Base-by-base conservation (phyloP, 2,329 filamentous ascomycete species). In the Colletotrichum salicis region DNA sequence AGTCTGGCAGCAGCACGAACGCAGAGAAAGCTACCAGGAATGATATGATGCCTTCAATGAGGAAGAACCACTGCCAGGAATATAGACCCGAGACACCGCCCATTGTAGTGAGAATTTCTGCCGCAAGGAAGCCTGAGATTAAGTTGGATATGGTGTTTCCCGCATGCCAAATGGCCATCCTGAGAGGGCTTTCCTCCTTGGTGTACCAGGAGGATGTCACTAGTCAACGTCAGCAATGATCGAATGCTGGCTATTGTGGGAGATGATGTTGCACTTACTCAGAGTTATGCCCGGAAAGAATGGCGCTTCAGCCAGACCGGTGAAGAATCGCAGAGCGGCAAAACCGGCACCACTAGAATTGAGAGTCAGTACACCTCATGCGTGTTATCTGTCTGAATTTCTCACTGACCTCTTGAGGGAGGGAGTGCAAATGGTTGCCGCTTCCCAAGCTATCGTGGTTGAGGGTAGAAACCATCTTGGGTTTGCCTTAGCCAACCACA, bases 211-310 rank as follows among this genome's bases (percentile, higher is more conserved):
- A 83, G 1, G 82, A 84, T 13, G 80, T 81, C 74, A 83, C 76
- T 76, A 22, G 0, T 5, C 1, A 4, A 1, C 12, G 19, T 58
- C 33, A 56, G 35, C n/a, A 57, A 19, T 5, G 33, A n/a, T 24
- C 29, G 13, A n/a, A 37, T 22, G 10, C 19, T 22, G 4, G 8
- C 24, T 7, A 7, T 29, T 19, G 48, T 3, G 8, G 41, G 10
- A 31, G 1, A 22, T 22, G 22, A 27, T 3, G 10, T 12, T 29
- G 13, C n/a, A 66, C 74, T 73, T 72, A 78, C 75, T 82, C 35
- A 86, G 83, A 5, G 86, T 80, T 0, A 84, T 82, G 19, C 85
- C 86, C 0, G 86, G 86, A 58, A 86, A 83, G 77, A 86, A 87
- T 2, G 78, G 78, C 4, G 77, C 79, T 64, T 80, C 78, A 19